These are phyloP conservation scores for Butyriboletus loyo DNA, from an alignment of 768 basidiomycete species.

Conservation along the genomic window DNA sequence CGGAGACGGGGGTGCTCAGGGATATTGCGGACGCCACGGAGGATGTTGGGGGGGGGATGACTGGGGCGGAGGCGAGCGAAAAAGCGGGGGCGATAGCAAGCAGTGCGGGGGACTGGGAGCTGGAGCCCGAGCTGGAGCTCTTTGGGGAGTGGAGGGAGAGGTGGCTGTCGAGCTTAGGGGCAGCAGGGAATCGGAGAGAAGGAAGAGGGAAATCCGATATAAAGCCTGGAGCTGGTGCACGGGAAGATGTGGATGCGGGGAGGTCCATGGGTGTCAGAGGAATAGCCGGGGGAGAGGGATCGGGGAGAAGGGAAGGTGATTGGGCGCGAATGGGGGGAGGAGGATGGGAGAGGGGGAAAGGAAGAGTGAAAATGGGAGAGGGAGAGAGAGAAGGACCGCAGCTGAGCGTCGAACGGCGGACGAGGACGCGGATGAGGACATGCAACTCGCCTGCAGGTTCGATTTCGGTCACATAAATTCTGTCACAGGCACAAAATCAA, in stretches of 20 bases:
- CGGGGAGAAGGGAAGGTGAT: too few relatives aligned
- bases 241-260: neutral
- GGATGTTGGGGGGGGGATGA: neutral
- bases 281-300: neutral
- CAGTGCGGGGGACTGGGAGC: slow-evolving; percentile 31
- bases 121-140: slow-evolving; percentile 25
- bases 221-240: neutral
- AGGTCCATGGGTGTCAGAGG: neutral
- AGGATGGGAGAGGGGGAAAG: neutral
- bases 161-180: neutral
- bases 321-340: neutral
- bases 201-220: slow-evolving; percentile 40
- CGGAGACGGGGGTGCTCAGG: slow-evolving; percentile 10
- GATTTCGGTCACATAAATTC: slow-evolving; percentile 27
- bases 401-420: neutral
- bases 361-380: neutral
- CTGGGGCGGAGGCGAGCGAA: neutral
- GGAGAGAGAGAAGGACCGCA: neutral
- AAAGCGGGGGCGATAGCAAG: neutral
- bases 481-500: slow-evolving; percentile 36
- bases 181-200: slow-evolving; percentile 7
- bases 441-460: slow-evolving; percentile 18
- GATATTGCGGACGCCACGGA: slow-evolving; percentile 6
- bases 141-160: slow-evolving; percentile 23
- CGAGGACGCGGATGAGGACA: slow-evolving; percentile 17